phyloP scores from a whole-genome alignment of 2,329 filamentous ascomycete species.

The Neonectria neomacrospora region DNA sequence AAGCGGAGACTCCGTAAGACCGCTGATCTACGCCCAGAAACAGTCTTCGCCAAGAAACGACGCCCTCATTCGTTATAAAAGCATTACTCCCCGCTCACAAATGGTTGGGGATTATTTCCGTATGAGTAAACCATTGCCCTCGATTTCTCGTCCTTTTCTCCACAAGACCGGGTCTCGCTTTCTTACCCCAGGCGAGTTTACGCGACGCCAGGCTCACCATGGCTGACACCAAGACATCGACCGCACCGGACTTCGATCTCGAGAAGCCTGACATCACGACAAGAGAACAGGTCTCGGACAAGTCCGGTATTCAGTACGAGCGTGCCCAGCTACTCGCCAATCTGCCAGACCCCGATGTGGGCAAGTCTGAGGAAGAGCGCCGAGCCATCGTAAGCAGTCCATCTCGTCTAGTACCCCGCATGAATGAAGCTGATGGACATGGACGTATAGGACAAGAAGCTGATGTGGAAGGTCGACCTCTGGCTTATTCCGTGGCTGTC shows the following conservation, averaged over 20 bases:
- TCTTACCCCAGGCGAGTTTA: neutral
- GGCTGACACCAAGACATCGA: neutral
- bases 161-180: neutral
- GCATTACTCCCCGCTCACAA: neutral
- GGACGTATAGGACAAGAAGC: constrained; percentile 55
- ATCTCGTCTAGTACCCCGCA: constrained; percentile 47
- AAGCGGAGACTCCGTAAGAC: neutral
- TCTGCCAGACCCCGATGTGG: constrained; percentile 61
- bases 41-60: neutral
- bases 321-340: constrained; percentile 43
- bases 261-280: neutral
- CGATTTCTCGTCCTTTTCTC: neutral
- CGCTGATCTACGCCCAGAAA: neutral
- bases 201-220: neutral
- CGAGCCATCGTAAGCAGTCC: constrained; percentile 64
- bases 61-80: neutral
- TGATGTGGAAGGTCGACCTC: constrained; percentile 67
- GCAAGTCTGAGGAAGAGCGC: constrained; percentile 69
- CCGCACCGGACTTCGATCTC: neutral
- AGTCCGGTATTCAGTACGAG: constrained; percentile 40
- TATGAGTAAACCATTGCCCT: neutral
- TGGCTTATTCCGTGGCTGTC: constrained; percentile 68
- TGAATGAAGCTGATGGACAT: neutral
- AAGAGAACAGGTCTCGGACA: neutral
- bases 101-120: neutral